These are phyloP conservation scores for Clonostachys byssicola DNA, from an alignment of 2,329 filamentous ascomycete species.

Conservation along the genomic window DNA sequence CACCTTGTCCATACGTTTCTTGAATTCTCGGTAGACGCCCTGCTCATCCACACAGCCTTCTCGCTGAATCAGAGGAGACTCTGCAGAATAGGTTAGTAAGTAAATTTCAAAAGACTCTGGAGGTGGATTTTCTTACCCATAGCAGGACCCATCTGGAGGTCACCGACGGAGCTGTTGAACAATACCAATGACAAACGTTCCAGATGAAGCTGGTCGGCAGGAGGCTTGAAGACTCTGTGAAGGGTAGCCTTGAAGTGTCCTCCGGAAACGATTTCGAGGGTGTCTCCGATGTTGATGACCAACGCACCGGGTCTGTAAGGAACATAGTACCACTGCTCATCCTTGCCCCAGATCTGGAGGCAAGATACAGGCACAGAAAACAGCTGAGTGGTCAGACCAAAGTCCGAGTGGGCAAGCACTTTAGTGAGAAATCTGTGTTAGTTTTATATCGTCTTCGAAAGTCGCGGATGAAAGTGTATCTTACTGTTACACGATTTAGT, in stretches of 20 bases:
- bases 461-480: no score
- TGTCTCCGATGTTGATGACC: slow-evolving; percentile 11
- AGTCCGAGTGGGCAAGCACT: background rate
- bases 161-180: slow-evolving; percentile 18
- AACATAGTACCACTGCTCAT: slow-evolving; percentile 12
- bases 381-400: slow-evolving; percentile 8
- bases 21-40: slow-evolving; percentile 40
- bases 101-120: background rate
- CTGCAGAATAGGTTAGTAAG: slow-evolving; percentile 15
- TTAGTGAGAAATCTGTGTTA: no score
- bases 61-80: slow-evolving; percentile 20
- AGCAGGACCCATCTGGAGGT: background rate
- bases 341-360: slow-evolving; percentile 11
- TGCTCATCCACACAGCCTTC: slow-evolving; percentile 37
- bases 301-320: slow-evolving; percentile 12
- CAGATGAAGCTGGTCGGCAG: slow-evolving; percentile 14
- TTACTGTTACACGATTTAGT: no score
- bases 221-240: slow-evolving; percentile 10
- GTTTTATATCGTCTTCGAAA: no score
- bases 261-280: slow-evolving; percentile 9
- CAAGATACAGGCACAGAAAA: slow-evolving; percentile 12
- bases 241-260: slow-evolving; percentile 12
- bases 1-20: slow-evolving; percentile 30
- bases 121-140: background rate
- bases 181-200: slow-evolving; percentile 35